Percentiles rank a stretch among this genome's conserved stretches.
phyloP scores from a whole-genome alignment of 495 filamentous ascomycete species.

The Hyaloscypha hepaticicola region DNA sequence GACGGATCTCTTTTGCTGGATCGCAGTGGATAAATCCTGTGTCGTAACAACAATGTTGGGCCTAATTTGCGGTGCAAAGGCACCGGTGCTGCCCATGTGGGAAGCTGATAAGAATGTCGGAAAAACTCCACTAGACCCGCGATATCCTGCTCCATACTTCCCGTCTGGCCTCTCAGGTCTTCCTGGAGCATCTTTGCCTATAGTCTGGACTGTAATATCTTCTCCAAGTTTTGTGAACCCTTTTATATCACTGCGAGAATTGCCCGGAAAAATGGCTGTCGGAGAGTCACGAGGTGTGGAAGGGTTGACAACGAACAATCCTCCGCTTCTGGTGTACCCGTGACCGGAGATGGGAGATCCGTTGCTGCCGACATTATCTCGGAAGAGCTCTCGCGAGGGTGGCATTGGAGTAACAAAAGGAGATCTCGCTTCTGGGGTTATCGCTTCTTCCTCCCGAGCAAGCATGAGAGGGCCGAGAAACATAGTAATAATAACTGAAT shows the following conservation, averaged over 20 bases:
- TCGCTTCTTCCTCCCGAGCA: slow-evolving; percentile 24
- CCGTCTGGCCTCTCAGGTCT: slow-evolving; percentile 11
- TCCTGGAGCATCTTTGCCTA: slow-evolving; percentile 6
- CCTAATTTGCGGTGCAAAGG: slow-evolving; percentile 20
- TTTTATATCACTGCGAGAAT: slow-evolving; percentile 16
- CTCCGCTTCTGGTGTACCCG: slow-evolving; percentile 23
- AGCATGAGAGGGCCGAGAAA: slow-evolving; percentile 34
- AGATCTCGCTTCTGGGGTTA: slow-evolving; percentile 29
- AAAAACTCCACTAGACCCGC: slow-evolving; percentile 30
- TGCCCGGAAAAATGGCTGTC: slow-evolving; percentile 17
- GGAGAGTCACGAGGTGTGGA: slow-evolving; percentile 26
- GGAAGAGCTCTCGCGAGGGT: slow-evolving; percentile 22
- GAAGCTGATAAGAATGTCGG: slow-evolving; percentile 15
- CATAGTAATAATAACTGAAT: slow-evolving; percentile 38
- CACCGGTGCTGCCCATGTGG: slow-evolving; percentile 4
- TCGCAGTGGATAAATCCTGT: slow-evolving; percentile 11
- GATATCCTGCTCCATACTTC: slow-evolving; percentile 21
- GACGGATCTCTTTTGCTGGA: slow-evolving; percentile 35
- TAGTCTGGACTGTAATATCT: slow-evolving; percentile 8
- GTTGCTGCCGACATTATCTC: slow-evolving; percentile 10
- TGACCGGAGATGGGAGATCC: slow-evolving; percentile 22
- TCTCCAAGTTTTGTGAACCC: slow-evolving; percentile 27
- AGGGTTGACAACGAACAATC: slow-evolving; percentile 27
- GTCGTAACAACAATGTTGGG: not conserved
- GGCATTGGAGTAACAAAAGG: slow-evolving; percentile 25